A percentile compares a stretch with the other conserved stretches of the same genome.
These are phyloP conservation scores for Edaphochlamys debaryana DNA, from an alignment of 139 green algal species.

Conservation along the genomic window DNA sequence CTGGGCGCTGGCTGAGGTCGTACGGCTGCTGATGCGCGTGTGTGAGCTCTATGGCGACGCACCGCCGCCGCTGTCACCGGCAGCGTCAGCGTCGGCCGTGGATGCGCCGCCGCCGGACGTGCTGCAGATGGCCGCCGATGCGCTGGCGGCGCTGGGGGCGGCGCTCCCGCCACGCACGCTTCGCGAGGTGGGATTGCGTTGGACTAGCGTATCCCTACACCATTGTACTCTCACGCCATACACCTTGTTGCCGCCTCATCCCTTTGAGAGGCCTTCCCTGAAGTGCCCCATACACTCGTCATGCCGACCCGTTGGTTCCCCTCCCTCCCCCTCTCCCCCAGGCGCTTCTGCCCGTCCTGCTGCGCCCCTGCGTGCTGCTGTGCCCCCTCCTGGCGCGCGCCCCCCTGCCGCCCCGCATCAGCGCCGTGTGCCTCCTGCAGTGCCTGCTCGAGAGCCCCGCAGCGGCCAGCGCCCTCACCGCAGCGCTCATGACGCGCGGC, in stretches of 20 bases:
- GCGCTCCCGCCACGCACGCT: not conserved
- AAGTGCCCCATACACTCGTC: not conserved
- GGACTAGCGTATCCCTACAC: not conserved
- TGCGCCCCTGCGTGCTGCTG: not conserved
- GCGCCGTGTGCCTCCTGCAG: slow-evolving; percentile 10
- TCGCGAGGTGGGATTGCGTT: slow-evolving; percentile 10
- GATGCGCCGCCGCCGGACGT: not conserved
- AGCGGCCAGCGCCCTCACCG: not conserved
- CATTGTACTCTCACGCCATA: too few relatives aligned
- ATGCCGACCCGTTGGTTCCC: not conserved
- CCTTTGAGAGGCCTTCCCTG: not conserved
- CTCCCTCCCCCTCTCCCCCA: not conserved
- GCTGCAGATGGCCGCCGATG: not conserved
- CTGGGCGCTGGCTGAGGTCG: not conserved
- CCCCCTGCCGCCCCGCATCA: not conserved
- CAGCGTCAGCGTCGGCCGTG: not conserved
- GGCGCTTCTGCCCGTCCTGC: slow-evolving; percentile 18
- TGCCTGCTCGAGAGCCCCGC: not conserved
- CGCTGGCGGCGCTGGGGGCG: not conserved
- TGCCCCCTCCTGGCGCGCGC: slow-evolving; percentile 8
- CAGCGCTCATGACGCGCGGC: not conserved
- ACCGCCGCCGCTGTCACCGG: too few relatives aligned
- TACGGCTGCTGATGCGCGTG: not conserved
- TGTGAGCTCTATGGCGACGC: not conserved
- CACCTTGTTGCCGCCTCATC: too few relatives aligned